These are phyloP conservation scores for Ceratocystiopsis sp. DNA, from an alignment of 2,329 filamentous ascomycete genomes.

Conservation along the genomic window DNA sequence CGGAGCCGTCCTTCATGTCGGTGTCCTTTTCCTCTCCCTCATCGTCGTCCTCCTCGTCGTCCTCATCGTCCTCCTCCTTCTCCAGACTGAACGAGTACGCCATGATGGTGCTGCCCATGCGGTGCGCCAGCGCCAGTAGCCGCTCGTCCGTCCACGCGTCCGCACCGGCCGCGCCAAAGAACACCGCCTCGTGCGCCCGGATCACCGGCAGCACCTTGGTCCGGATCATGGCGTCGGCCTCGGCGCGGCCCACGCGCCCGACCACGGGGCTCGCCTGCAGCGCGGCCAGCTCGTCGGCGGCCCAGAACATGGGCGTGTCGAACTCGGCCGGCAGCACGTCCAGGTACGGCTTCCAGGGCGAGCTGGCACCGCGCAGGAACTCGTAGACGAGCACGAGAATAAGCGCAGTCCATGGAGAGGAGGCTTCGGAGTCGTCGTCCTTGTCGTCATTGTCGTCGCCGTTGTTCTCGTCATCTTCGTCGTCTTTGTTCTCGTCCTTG, in stretches of 20 bases:
- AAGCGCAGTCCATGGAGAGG: constrained; percentile 37
- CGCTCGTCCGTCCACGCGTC: constrained; percentile 22
- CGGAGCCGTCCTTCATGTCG: constrained; percentile 10
- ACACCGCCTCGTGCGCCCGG: constrained; percentile 25
- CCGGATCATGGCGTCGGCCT: constrained; percentile 54
- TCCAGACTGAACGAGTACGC: constrained; percentile 65
- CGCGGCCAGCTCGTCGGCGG: constrained; percentile 46
- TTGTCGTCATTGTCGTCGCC: constrained; percentile 20
- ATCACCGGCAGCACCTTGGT: constrained; percentile 33
- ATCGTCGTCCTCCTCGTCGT: constrained; percentile 26
- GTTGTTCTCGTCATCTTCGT: constrained; percentile 22
- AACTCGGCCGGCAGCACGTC: constrained; percentile 55
- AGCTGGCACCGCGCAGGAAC: constrained; percentile 37
- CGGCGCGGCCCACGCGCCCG: constrained; percentile 56
- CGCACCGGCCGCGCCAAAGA: constrained; percentile 24
- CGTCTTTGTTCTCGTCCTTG: constrained; percentile 16
- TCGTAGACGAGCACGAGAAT: constrained; percentile 77
- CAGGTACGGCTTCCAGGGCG: constrained; percentile 65
- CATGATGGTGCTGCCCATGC: constrained; percentile 82
- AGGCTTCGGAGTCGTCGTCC: constrained; percentile 17
- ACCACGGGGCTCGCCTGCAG: constrained; percentile 65
- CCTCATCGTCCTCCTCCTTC: constrained; percentile 33
- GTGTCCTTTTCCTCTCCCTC: constrained; percentile 34
- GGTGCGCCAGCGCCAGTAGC: constrained; percentile 43
- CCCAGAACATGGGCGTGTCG: constrained; percentile 86